Conservation (phyloP, 148 eudicot species). For the Rheum nobile region DNA sequence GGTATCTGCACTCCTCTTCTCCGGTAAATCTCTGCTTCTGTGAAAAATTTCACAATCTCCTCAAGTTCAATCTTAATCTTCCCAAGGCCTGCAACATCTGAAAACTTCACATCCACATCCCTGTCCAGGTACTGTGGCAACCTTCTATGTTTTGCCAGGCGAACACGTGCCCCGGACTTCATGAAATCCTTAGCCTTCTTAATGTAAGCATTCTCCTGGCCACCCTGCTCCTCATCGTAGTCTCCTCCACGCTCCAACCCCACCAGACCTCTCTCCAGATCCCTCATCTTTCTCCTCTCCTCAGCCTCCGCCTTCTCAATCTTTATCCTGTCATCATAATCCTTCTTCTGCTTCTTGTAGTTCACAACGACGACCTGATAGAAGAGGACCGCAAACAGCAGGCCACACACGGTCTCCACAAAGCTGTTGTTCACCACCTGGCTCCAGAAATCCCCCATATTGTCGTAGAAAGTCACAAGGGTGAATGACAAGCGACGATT, state of each 20-base stretch:
- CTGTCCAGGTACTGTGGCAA: slow-evolving; percentile 72
- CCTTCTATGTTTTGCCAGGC: slow-evolving; percentile 39
- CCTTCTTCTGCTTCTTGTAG: slow-evolving; percentile 69
- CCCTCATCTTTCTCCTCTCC: slow-evolving; percentile 75
- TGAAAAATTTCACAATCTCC: slow-evolving; percentile 92
- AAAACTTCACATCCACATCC: slow-evolving; percentile 80
- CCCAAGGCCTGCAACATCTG: slow-evolving; percentile 98
- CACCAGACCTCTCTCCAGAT: slow-evolving; percentile 55
- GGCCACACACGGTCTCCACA: slow-evolving; percentile 51
- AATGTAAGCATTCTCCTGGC: slow-evolving; percentile 53
- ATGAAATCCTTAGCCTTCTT: slow-evolving; percentile 80
- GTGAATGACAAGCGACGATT: neutral
- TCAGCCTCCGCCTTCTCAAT: slow-evolving; percentile 93
- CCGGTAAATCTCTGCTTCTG: slow-evolving; percentile 85
- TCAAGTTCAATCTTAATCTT: slow-evolving; percentile 88
- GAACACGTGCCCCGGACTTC: slow-evolving; percentile 92
- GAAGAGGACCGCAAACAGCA: slow-evolving; percentile 60
- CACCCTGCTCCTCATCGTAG: slow-evolving; percentile 49
- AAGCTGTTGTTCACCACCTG: slow-evolving; percentile 45
- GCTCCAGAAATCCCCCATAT: slow-evolving; percentile 43
- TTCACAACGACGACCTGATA: slow-evolving; percentile 60
- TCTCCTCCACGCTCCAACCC: slow-evolving; percentile 46
- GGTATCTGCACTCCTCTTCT: slow-evolving; percentile 92
- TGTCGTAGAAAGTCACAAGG: slow-evolving; percentile 11
- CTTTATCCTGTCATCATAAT: slow-evolving; percentile 87